Evolutionary conservation across 768 basidiomycete genomes (phyloP), one percentile per base, ranked within the genome.

Genomic region (Gautieria morchelliformis): DNA sequence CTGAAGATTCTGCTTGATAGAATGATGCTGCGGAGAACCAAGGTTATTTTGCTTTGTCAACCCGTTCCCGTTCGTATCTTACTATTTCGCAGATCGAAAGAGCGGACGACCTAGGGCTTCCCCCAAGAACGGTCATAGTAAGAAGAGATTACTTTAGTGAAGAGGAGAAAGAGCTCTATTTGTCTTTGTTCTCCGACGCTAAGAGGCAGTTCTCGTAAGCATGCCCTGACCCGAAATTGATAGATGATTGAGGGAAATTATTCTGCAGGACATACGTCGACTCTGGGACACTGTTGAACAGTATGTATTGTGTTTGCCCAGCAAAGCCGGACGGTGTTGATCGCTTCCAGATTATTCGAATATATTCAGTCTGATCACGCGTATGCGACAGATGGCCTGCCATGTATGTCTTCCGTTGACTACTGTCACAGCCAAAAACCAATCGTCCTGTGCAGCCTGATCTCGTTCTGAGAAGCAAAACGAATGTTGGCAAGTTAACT

Each of bases 331-430:
- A 51, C 20, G 6, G 2, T 17, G 45, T n/a, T 40, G 27, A 49
- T 33, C 30, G 32, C 41, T 12, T 35, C 12, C 54, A 89, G 87
- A 93, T 65, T 94, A 93, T 69, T 91, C 87, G 11, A 92, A 93
- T 63, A 89, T 91, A 63, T 91, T 92, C 68, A 86, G 83, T 63
- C 72, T 92, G 81, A 83, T 98, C 56, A 98, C 94, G 6, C 85
- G 96, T 53, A 95, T 97, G 92, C 78, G 91, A 46, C 91, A 93
- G 75, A 89, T 93, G 89, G 91, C 89, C 6, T 93, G 91, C 62
- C 91, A 92, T 66, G 64, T 65, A 53, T 14, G 63, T 56, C 20
- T 39, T 19, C 27, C 48, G 22, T 49, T 33, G 2, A 4, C 35
- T 37, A 37, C 35, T 37, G 2, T 37, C 14, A 1, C 9, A 14